These are phyloP conservation scores for Saccharomycopsis fermentans DNA, from an alignment of 805 yeast genomes.

Conservation along the genomic window DNA sequence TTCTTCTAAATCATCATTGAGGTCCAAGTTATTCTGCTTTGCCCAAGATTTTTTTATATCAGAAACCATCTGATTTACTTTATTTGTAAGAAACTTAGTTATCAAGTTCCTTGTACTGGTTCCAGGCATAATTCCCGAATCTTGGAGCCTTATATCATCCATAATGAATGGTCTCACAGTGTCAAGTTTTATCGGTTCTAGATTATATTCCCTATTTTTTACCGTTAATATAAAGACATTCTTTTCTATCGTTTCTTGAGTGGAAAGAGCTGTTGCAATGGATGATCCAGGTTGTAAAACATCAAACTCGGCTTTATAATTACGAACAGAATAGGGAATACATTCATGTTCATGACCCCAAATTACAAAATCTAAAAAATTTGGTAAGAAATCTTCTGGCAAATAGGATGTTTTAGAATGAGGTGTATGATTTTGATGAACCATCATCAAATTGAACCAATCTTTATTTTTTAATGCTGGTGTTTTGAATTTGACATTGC, in stretches of 20 bases:
- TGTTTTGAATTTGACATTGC: constrained; percentile 65
- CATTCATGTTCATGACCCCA: constrained; percentile 99
- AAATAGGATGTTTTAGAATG: constrained; percentile 73
- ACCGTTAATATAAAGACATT: constrained; percentile 63
- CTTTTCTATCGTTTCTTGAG: constrained; percentile 72
- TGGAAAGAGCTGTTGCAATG: constrained; percentile 81
- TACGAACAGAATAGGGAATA: constrained; percentile 50
- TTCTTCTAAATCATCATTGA: background rate
- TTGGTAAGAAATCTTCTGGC: constrained; percentile 78
- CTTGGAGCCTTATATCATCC: constrained; percentile 49
- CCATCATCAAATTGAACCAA: constrained; percentile 79
- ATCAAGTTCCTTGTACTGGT: constrained; percentile 52
- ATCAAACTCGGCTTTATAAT: constrained; percentile 51
- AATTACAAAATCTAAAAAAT: constrained; percentile 67
- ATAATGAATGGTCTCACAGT: constrained; percentile 78
- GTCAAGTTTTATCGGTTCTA: constrained; percentile 53
- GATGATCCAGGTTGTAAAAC: constrained; percentile 92
- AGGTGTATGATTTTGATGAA: constrained; percentile 85
- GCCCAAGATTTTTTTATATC: constrained; percentile 46
- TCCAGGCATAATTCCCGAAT: constrained; percentile 49
- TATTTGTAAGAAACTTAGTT: constrained; percentile 43
- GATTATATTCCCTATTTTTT: constrained; percentile 41
- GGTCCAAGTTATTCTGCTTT: constrained; percentile 19
- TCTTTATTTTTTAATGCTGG: constrained; percentile 49
- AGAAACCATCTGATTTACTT: constrained; percentile 58